phyloP scores from a whole-genome alignment of 441 rosid species.

The Arabidopsis hybrid region DNA sequence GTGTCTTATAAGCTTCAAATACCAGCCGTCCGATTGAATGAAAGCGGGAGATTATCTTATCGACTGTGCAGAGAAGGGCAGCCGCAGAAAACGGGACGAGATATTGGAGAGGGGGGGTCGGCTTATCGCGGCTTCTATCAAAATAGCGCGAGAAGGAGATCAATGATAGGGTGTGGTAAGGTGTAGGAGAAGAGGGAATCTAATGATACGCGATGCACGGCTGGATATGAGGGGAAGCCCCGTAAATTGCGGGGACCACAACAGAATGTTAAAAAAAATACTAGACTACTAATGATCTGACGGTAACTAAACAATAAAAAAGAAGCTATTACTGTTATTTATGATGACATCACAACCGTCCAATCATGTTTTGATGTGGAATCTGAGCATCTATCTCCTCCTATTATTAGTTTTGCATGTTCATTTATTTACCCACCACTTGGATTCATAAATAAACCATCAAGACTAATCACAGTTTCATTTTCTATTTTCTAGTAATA shows the following conservation, averaged over 20 bases:
- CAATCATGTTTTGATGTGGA: slow-evolving; percentile 53
- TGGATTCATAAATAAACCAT: not conserved
- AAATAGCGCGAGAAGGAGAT: slow-evolving; percentile 31
- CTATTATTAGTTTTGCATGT: not conserved
- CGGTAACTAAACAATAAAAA: slow-evolving; percentile 45
- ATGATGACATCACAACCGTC: slow-evolving; percentile 71
- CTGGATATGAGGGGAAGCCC: slow-evolving; percentile 61
- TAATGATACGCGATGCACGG: slow-evolving; percentile 71
- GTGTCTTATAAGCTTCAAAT: not conserved
- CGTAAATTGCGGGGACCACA: slow-evolving; percentile 60
- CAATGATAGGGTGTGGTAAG: slow-evolving; percentile 48
- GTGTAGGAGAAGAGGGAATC: slow-evolving; percentile 61
- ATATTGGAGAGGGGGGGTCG: slow-evolving; percentile 15
- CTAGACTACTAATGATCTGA: slow-evolving; percentile 54
- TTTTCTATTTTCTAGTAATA: not conserved
- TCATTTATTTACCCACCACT: slow-evolving; percentile 5
- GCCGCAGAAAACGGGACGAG: slow-evolving; percentile 68
- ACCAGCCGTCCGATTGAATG: slow-evolving; percentile 53
- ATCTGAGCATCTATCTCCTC: slow-evolving; percentile 19
- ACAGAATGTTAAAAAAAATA: not conserved
- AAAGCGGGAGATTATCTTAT: slow-evolving; percentile 54
- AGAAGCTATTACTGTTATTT: slow-evolving; percentile 2
- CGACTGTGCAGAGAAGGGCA: slow-evolving; percentile 44
- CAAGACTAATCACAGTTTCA: not conserved
- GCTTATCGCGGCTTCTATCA: not conserved